Evolutionary conservation across 345 rosid species (phyloP).

Genomic region (Leavenworthia alabamica): DNA sequence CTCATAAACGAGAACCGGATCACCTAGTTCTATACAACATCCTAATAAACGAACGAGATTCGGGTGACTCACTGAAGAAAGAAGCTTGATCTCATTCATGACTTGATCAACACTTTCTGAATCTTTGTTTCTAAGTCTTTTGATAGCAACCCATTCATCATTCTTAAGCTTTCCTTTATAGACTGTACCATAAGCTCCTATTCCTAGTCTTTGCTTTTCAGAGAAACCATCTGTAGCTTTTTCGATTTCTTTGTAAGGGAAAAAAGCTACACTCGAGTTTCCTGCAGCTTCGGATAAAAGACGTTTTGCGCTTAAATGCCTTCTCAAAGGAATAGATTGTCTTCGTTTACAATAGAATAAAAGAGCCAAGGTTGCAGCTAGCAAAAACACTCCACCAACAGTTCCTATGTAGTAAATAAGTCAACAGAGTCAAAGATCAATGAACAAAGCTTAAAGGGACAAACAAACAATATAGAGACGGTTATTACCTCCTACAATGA

Average conservation of each 20-base stretch:
- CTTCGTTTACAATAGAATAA: slow-evolving; percentile 38
- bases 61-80: slow-evolving; percentile 86
- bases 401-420: slow-evolving; percentile 38
- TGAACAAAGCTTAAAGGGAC: neutral
- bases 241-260: slow-evolving; percentile 64
- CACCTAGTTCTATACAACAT: slow-evolving; percentile 84
- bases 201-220: slow-evolving; percentile 70
- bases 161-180: slow-evolving; percentile 69
- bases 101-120: slow-evolving; percentile 77
- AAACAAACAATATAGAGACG: neutral
- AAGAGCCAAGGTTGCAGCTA: slow-evolving; percentile 37
- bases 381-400: slow-evolving; percentile 49
- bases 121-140: slow-evolving; percentile 68
- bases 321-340: slow-evolving; percentile 40
- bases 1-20: slow-evolving; percentile 83
- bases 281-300: slow-evolving; percentile 74
- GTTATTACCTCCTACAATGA: slow-evolving; percentile 64
- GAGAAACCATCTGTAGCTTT: slow-evolving; percentile 70
- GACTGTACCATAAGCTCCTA: slow-evolving; percentile 93
- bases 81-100: slow-evolving; percentile 91
- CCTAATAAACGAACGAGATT: slow-evolving; percentile 87
- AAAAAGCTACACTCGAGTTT: slow-evolving; percentile 61
- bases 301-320: slow-evolving; percentile 55
- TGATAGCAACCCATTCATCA: slow-evolving; percentile 75
- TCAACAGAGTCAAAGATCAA: slow-evolving; percentile 7